Conservation (phyloP, 2,329 filamentous ascomycete species). For the Monilinia laxa region DNA sequence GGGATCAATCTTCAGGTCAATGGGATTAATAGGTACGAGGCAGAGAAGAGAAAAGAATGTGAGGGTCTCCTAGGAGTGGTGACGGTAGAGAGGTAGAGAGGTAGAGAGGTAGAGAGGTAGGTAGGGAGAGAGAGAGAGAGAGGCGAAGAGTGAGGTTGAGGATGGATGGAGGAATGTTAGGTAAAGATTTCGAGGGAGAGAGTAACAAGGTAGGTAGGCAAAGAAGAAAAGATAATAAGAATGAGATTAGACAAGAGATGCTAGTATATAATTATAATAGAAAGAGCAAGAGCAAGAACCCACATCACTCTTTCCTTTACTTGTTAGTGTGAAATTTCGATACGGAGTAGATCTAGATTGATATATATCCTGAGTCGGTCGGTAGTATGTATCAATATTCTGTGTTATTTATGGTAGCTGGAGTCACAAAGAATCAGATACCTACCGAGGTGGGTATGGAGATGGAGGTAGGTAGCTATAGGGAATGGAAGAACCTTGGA, state of each 20-base stretch:
- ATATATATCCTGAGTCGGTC: neutral
- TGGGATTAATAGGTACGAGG: conserved; percentile 6
- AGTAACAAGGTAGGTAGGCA: neutral
- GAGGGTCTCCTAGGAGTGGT: conserved; percentile 15
- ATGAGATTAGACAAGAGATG: neutral
- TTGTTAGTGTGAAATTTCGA: neutral
- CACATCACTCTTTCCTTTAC: neutral
- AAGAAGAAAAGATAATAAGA: neutral
- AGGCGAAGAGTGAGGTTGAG: neutral
- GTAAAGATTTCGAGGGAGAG: neutral
- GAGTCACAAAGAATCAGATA: neutral
- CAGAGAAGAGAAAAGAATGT: neutral
- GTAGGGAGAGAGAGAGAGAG: neutral
- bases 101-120: too few species aligned
- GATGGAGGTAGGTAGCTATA: neutral
- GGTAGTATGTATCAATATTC: neutral
- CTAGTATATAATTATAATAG: neutral
- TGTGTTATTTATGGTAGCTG: neutral
- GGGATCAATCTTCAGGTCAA: neutral
- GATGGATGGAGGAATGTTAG: neutral
- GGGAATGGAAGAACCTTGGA: too few species aligned
- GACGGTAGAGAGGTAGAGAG: too few species aligned
- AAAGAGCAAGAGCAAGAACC: neutral
- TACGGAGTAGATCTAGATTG: neutral
- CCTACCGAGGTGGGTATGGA: neutral